Conservation (phyloP, 2,329 filamentous ascomycete genomes). For the Phialophora verrucosa region DNA sequence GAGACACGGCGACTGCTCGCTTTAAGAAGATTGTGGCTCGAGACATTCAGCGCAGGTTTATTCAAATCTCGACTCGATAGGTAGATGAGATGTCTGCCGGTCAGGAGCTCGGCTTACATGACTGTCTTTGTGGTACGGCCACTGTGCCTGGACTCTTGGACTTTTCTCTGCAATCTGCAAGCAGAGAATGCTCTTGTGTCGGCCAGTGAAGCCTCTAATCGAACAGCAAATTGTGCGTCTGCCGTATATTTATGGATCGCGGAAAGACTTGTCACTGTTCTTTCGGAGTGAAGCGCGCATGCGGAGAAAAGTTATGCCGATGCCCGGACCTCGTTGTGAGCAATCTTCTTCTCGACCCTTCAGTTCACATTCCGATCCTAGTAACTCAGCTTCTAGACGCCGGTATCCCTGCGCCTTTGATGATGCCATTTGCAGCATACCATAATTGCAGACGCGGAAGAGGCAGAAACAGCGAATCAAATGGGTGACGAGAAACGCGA, state of each 20-base stretch:
- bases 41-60: background rate
- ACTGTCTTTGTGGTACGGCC: background rate
- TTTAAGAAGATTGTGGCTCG: background rate
- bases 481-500: constrained; percentile 24
- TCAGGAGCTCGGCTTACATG: background rate
- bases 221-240: too few species aligned
- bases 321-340: too few species aligned
- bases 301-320: background rate
- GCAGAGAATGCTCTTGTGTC: background rate
- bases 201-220: background rate
- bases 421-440: background rate
- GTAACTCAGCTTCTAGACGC: background rate
- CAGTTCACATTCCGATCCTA: background rate
- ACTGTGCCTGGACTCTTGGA: background rate
- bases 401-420: background rate
- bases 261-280: background rate
- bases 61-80: background rate
- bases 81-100: background rate
- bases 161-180: background rate
- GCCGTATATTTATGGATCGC: background rate
- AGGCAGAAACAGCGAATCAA: background rate
- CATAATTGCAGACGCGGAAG: constrained; percentile 6
- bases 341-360: background rate
- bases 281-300: background rate
- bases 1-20: background rate